Conservation (phyloP, 2,329 filamentous ascomycete species). For the Chaetomium sp. region DNA sequence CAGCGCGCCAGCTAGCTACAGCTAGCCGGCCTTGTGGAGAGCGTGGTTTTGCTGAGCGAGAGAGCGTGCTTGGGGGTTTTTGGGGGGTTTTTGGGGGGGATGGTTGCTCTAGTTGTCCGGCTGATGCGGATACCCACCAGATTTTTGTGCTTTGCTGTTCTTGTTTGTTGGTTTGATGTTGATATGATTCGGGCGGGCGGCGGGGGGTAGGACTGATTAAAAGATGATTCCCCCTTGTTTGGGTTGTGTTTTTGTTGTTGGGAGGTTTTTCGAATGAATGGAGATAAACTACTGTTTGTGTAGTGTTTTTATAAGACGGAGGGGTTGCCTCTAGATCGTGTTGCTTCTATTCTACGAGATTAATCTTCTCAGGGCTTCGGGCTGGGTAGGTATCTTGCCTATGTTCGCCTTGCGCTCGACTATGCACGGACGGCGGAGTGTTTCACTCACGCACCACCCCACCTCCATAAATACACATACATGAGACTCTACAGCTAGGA, state of each 20-base stretch:
- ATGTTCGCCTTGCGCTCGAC: not conserved
- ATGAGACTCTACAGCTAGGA: not conserved
- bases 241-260: not conserved
- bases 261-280: constrained; percentile 1
- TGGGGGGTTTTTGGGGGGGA: too few relatives aligned
- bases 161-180: constrained; percentile 1
- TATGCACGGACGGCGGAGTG: too few relatives aligned
- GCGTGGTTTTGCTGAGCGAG: not conserved
- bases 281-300: not conserved
- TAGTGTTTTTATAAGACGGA: not conserved
- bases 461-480: too few relatives aligned
- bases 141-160: not conserved
- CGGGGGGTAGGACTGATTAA: not conserved
- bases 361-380: not conserved
- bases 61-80: too few relatives aligned
- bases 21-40: not conserved
- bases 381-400: not conserved
- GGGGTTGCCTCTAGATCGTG: not conserved
- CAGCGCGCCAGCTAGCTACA: not conserved
- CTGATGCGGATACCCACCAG: constrained; percentile 16
- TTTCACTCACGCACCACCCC: too few relatives aligned
- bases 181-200: constrained; percentile 1
- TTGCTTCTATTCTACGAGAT: not conserved
- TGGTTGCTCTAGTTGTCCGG: constrained; percentile 1
- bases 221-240: constrained; percentile 11